These are phyloP conservation scores for Aspergillus quadrilineatus DNA, from an alignment of 2,329 filamentous ascomycete genomes.

Conservation along the genomic window DNA sequence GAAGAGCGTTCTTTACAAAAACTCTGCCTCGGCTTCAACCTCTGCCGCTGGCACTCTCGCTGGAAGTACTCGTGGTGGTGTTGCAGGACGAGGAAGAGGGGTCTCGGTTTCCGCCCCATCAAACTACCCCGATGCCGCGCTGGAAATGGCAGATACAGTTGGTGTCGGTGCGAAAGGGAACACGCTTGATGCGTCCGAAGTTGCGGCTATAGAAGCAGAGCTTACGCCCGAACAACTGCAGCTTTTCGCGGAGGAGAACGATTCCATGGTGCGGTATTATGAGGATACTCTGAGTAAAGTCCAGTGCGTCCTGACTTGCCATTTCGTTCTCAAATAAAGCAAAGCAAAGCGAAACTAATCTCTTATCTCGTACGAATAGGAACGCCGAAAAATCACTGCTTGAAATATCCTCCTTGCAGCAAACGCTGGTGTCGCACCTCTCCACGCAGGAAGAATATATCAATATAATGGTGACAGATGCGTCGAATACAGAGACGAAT, in stretches of 20 bases:
- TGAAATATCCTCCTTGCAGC: conserved; percentile 91
- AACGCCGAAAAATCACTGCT: conserved; percentile 85
- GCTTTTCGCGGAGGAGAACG: conserved; percentile 89
- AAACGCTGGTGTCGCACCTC: conserved; percentile 81
- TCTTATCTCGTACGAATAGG: conserved; percentile 47
- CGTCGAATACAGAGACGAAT: conserved; percentile 77
- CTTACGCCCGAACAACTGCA: conserved; percentile 84
- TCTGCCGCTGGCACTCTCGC: conserved; percentile 12
- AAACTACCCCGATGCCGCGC: neutral
- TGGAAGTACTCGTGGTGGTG: no score
- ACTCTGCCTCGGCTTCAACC: conserved; percentile 16
- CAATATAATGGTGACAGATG: conserved; percentile 82
- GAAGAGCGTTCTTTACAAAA: conserved; percentile 77
- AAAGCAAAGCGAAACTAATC: neutral
- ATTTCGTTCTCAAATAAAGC: neutral
- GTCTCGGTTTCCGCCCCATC: conserved; percentile 3
- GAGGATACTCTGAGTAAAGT: conserved; percentile 94
- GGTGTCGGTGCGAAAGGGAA: neutral
- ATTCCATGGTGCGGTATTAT: conserved; percentile 88
- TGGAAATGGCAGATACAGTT: neutral
- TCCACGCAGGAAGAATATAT: conserved; percentile 85
- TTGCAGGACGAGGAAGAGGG: neutral
- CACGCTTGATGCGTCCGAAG: conserved; percentile 32
- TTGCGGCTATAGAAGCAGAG: conserved; percentile 52
- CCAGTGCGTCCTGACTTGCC: conserved; percentile 59